phyloP scores from a whole-genome alignment of 805 yeast genomes.

The Saccharomycopsis babjevae region DNA sequence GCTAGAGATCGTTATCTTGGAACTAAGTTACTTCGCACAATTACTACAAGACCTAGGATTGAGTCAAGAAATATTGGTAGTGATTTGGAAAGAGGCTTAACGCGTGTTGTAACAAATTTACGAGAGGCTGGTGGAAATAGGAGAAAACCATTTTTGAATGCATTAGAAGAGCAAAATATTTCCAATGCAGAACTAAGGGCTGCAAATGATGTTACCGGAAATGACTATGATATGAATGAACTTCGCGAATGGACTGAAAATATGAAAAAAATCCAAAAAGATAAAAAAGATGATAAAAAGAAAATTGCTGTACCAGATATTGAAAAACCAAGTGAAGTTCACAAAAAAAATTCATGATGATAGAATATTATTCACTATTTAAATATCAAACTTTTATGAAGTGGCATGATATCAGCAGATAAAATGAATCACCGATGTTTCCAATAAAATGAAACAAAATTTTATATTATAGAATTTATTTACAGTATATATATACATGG shows the following conservation, averaged over 20 bases:
- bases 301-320: not conserved
- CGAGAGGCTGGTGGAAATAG: not conserved
- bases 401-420: not conserved
- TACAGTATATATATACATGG: not conserved
- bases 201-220: constrained; percentile 5
- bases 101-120: not conserved
- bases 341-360: not conserved
- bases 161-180: constrained; percentile 3
- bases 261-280: not conserved
- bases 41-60: not conserved
- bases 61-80: not conserved
- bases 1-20: constrained; percentile 13
- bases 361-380: not conserved
- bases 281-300: not conserved
- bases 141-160: constrained; percentile 1
- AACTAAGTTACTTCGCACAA: constrained; percentile 3
- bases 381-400: not conserved
- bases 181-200: not conserved
- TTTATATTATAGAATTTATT: not conserved
- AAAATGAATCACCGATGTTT: not conserved
- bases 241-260: constrained; percentile 3
- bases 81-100: constrained; percentile 1
- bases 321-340: not conserved
- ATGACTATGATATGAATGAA: constrained; percentile 4
- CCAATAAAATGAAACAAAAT: not conserved